Percentiles rank a stretch among this genome's conserved stretches.
These are phyloP conservation scores for Lipomyces yamanashiensis DNA, from an alignment of 805 yeast genomes.

Conservation along the genomic window DNA sequence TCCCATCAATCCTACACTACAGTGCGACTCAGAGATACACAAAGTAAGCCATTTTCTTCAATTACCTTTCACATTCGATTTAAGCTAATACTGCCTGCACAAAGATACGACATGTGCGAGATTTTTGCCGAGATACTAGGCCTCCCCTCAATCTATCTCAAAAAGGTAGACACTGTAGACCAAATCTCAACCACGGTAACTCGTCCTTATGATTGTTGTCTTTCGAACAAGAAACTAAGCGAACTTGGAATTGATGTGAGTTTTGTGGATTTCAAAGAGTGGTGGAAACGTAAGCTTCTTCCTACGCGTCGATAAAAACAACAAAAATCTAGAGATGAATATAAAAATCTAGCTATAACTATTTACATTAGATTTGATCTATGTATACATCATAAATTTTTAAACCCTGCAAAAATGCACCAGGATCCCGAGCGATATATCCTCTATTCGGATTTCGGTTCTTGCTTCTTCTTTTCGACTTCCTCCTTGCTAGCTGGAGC, in stretches of 20 bases:
- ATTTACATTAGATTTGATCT: neutral
- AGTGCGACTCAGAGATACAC: conserved; percentile 28
- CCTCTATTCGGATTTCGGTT: conserved; percentile 25
- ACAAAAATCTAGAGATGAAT: neutral
- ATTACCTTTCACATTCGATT: neutral
- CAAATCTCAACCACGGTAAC: conserved; percentile 4
- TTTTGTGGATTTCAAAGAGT: conserved; percentile 27
- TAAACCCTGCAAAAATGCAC: neutral
- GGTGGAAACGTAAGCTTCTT: conserved; percentile 32
- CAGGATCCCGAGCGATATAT: neutral
- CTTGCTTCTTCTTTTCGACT: conserved; percentile 24
- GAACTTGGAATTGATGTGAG: conserved; percentile 26
- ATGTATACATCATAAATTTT: neutral
- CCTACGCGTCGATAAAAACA: conserved; percentile 19
- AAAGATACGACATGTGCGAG: conserved; percentile 30
- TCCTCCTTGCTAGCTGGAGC: conserved; percentile 11
- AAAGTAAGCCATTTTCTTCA: conserved; percentile 21
- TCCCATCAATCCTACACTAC: conserved; percentile 30
- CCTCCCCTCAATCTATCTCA: conserved; percentile 25
- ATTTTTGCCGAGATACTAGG: conserved; percentile 32
- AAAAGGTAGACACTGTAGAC: conserved; percentile 8
- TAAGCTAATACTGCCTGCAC: neutral
- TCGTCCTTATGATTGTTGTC: conserved; percentile 26
- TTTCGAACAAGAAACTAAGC: conserved; percentile 23
- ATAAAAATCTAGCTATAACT: neutral